phyloP scores from a whole-genome alignment of 768 basidiomycete species.

The Stropharia rugosoannulata region DNA sequence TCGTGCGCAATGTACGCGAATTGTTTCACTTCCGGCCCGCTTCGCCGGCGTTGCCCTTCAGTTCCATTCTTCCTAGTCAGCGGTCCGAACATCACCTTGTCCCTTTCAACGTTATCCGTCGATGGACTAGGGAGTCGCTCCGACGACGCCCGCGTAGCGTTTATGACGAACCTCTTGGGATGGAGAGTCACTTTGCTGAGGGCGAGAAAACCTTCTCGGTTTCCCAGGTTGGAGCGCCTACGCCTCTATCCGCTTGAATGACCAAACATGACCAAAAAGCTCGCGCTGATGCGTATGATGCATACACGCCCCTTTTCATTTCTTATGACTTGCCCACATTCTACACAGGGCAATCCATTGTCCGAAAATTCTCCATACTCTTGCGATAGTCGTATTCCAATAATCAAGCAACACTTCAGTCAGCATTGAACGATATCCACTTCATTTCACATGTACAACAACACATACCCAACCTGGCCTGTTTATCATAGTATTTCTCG shows the following conservation, averaged over 20 bases:
- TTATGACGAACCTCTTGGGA: slow-evolving; percentile 36
- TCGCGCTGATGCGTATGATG: neutral
- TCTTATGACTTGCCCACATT: slow-evolving; percentile 8
- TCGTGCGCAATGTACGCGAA: slow-evolving; percentile 62
- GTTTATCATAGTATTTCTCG: slow-evolving; percentile 2
- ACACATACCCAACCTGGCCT: slow-evolving; percentile 14
- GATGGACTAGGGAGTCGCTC: slow-evolving; percentile 49
- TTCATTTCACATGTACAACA: slow-evolving; percentile 15
- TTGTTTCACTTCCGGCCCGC: slow-evolving; percentile 52
- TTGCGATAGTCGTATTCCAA: neutral
- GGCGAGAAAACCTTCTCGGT: slow-evolving; percentile 10
- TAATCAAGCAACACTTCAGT: neutral
- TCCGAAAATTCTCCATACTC: neutral
- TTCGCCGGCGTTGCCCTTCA: slow-evolving; percentile 40
- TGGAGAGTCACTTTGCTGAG: slow-evolving; percentile 8
- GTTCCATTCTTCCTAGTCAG: slow-evolving; percentile 20
- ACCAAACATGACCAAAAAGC: neutral
- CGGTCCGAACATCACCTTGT: slow-evolving; percentile 10
- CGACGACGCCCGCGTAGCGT: slow-evolving; percentile 55
- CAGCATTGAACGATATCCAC: neutral
- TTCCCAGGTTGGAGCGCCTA: slow-evolving; percentile 3
- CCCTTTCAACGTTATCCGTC: slow-evolving; percentile 35
- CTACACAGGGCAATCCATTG: neutral
- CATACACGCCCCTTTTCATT: neutral
- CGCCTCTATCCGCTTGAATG: slow-evolving; percentile 9